These are phyloP conservation scores for Saksenaea vasiformis DNA, from an alignment of 371 early-diverging fungal genomes.

Conservation along the genomic window DNA sequence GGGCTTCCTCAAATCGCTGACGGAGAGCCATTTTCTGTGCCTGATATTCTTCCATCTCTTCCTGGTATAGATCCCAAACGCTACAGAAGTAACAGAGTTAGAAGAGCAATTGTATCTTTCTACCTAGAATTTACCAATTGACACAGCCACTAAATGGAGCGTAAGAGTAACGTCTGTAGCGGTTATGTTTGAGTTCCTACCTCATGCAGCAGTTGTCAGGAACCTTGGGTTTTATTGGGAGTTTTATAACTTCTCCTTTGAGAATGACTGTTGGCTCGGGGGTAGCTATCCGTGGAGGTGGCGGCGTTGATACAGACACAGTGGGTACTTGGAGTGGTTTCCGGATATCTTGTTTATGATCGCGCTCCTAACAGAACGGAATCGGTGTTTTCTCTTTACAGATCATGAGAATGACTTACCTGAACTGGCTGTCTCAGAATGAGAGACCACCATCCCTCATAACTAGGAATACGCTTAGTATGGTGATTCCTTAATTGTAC, in stretches of 20 bases:
- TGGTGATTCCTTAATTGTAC: not conserved
- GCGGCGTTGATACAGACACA: not conserved
- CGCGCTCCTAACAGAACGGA: not conserved
- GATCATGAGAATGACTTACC: conserved; percentile 7
- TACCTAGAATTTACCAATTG: conserved; percentile 33
- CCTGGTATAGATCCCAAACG: conserved; percentile 51
- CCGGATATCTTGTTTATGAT: not conserved
- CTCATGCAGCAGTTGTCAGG: conserved; percentile 54
- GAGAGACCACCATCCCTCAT: conserved; percentile 41
- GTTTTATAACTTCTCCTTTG: conserved; percentile 22
- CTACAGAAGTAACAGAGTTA: conserved; percentile 13
- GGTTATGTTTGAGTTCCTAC: conserved; percentile 14
- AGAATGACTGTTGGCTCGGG: conserved; percentile 20
- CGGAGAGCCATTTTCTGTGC: conserved; percentile 25
- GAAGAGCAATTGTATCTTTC: not conserved
- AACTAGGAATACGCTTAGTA: conserved; percentile 15
- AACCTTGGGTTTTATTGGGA: conserved; percentile 33
- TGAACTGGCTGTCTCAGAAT: conserved; percentile 24
- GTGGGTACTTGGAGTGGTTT: conserved; percentile 14
- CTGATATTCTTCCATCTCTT: conserved; percentile 44
- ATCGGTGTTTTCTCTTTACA: not conserved
- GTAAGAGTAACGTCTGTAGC: not conserved
- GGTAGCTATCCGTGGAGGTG: too few species aligned
- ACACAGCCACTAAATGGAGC: conserved; percentile 36
- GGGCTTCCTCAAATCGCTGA: conserved; percentile 24